Evolutionary conservation across 2,329 filamentous ascomycete genomes (phyloP), one percentile per base, ranked within the genome.

Genomic region (Fusarium sororula): DNA sequence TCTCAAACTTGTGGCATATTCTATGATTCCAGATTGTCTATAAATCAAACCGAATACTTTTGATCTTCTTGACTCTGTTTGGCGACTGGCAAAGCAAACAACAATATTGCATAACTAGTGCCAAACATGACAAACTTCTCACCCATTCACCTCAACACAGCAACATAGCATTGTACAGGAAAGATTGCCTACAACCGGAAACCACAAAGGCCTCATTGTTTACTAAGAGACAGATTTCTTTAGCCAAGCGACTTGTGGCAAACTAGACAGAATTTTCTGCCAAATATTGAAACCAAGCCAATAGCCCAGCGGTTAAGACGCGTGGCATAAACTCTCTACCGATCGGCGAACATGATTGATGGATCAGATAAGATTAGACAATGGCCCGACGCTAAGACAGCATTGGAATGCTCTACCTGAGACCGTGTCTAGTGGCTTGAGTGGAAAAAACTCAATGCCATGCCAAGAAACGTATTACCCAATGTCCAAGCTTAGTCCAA

Each of bases 351-450:
- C 28, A 14, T n/a, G 14, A 28, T 26, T 41, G 62, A 68, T 61
- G 42, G 63, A 62, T 68, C 35, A 61, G 65, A 68, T 68, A 62
- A 68, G 63, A 68, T 68, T 62, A 68, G 35, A 42, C 28, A 45
- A 61, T 11, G 26, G 12, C 30, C 38, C 28, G 18, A 50, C 32
- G 59, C 41, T 44, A 56, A 32, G 48, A 39, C 38, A 28, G 2
- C 14, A 32, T n/a, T 30, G 47, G 28, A 68, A 68, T 62, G 63
- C 18, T n/a, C 14, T 12, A 42, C 35, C 28, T 38, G 45, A 68
- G 45, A 63, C 38, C 3, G 18, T 38, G 32, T 63, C 51, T 22
- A 57, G 38, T 45, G 51, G 51, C 32, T 28, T 50, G 56, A 37
- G 0, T 3, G 12, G 15, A 13, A 48, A 47, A 44, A 47, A 22